Evolutionary conservation across 1,139 yeast species (phyloP), one percentile per base, ranked within the genome.

Genomic region (Saccharomyces hybrid): DNA sequence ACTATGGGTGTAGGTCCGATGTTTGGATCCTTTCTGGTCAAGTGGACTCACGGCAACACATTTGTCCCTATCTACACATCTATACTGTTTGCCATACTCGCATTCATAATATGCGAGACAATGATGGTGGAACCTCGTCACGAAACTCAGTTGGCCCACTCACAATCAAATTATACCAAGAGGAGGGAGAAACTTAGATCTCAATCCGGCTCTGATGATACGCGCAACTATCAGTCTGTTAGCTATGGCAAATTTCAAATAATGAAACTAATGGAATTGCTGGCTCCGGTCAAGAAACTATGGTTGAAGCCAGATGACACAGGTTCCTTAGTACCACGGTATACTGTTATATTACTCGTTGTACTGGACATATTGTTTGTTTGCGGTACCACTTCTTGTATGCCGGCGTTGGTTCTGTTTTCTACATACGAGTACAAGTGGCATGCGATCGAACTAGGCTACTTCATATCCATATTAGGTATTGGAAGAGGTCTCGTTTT

Each of bases 1-100:
- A 84, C 85, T 1, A 67, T 79, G 58, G 78, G 83, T 3, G 44
- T 75, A 16, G 88, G 88, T 1, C 88, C 88, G 0, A 56, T 81
- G 50, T 53, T 75, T 1, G 82, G 85, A 1, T 81, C 84, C 41
- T 53, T 72, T 5, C 54, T 64, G 1, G 58, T 72, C 13, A 61
- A 63, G 26, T 13, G 46, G 14, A 46, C 50, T 25, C 32, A 31
- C 20, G 58, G 57, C 34, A 51, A 53, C 9, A 54, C 56, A 44
- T 47, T 50, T 9, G 34, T 51, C 8, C 58, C 61, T 4, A 46
- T 59, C 8, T 51, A 53, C 32, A 38, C 52, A 4, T 50, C 59
- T 13, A 23, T 56, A 20, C n/a, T 47, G 5, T 46, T 52, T 42
- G 55, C 54, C 11, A 20, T 32, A 2, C n/a, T 54, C n/a, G 55